Evolutionary conservation across 345 rosid genomes (phyloP), one percentile per base, ranked within the genome.

Genomic region (Litchi chinensis): DNA sequence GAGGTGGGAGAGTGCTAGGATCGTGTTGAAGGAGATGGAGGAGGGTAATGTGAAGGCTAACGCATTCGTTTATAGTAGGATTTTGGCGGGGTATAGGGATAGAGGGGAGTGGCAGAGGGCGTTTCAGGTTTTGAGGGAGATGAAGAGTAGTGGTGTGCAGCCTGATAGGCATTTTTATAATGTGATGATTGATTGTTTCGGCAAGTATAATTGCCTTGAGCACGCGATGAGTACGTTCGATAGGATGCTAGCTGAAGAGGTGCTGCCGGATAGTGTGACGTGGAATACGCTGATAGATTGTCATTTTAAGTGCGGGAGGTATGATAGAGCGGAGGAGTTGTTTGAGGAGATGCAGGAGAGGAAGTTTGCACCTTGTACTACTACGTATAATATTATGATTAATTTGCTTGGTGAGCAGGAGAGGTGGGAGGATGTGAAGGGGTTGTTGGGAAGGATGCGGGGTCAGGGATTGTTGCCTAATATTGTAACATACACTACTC

Each of bases 201-300:
- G 99, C 2, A 95, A 93, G 87, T 91, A 89, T 69, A 91, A 92
- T 67, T 95, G 97, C 84, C 93, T 95, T 71, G 94, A 95, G 82
- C 94, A 93, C 81, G 98, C 97, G 0, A 91, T 95, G 96, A 77
- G 87, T 66, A 85, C 99, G 0, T 94, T 93, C 65, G 95, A 93
- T 71, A 82, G 90, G 73, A 94, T 94, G 98, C 78, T 93, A 22
- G 86, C 89, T 0, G 93, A 94, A 54, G 97, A 97, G 32, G 88
- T 96, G 15, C 89, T 90, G 79, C 98, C 98, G 0, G 98, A 93
- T 75, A 86, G 85, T 4, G 91, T 94, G 62, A 96, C 98, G 0
- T 94, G 99, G 99, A 96, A 96, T 82, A 93, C 99, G 6, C 94
- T 96, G 70, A 87, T 96, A n/a, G 95, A 93, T 83, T 89, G 93